phyloP scores from a whole-genome alignment of 257 asterid genomes.

The Ilex aquifolium region DNA sequence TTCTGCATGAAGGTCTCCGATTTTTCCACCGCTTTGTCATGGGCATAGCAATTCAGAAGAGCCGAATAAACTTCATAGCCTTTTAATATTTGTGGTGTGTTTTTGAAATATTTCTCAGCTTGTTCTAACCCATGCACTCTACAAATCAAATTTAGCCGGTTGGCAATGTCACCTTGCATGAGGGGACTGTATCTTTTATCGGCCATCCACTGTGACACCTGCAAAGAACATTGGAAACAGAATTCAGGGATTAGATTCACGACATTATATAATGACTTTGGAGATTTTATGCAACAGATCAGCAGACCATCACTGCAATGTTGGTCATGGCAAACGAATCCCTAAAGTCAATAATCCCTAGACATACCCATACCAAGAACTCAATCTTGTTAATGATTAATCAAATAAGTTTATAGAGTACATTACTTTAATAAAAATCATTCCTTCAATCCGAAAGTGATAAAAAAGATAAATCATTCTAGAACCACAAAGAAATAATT shows the following conservation, averaged over 20 bases:
- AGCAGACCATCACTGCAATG: no score
- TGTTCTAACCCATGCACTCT: conserved; percentile 45
- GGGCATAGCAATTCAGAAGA: conserved; percentile 61
- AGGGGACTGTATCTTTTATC: conserved; percentile 29
- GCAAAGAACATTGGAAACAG: conserved; percentile 7
- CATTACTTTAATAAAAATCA: no score
- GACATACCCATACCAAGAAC: no score
- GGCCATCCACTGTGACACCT: conserved; percentile 78
- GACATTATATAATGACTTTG: no score
- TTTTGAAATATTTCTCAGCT: conserved; percentile 42
- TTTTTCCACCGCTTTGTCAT: conserved; percentile 45
- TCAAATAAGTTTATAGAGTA: no score
- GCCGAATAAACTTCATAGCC: conserved; percentile 27
- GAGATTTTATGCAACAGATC: neutral
- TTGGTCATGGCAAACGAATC: no score
- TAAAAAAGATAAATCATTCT: no score
- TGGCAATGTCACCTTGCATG: conserved; percentile 33
- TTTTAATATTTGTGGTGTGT: conserved; percentile 34
- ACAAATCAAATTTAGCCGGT: conserved; percentile 43
- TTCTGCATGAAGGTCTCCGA: conserved; percentile 63
- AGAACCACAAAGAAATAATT: no score
- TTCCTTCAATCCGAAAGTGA: no score
- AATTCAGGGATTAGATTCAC: neutral
- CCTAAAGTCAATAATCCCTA: no score
- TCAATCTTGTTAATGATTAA: no score